Evolutionary conservation across 768 basidiomycete species (phyloP).

Genomic region (Lentinula sp.): DNA sequence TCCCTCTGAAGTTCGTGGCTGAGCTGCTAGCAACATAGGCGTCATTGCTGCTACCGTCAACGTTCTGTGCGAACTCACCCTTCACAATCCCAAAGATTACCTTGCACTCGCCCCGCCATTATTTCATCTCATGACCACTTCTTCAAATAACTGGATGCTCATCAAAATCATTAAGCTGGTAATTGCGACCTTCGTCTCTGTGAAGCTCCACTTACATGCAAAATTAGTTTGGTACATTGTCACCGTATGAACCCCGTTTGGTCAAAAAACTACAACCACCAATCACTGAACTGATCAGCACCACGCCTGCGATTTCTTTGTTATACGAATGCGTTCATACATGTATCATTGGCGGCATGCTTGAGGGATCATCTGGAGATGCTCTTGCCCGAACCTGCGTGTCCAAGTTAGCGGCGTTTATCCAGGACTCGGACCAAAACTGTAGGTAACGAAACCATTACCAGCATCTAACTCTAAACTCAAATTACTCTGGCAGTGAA

Average conservation of each 20-base stretch:
- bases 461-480: neutral
- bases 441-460: conserved; percentile 42
- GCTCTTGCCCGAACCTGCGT: conserved; percentile 83
- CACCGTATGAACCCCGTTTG: conserved; percentile 87
- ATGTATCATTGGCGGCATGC: conserved; percentile 95
- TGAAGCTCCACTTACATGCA: conserved; percentile 2
- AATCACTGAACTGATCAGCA: conserved; percentile 92
- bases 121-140: conserved; percentile 88
- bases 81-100: conserved; percentile 74
- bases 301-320: conserved; percentile 91
- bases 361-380: conserved; percentile 72
- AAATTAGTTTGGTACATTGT: conserved; percentile 82
- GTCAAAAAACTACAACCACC: conserved; percentile 93
- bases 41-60: conserved; percentile 95
- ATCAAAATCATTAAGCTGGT: conserved; percentile 98
- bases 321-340: conserved; percentile 98
- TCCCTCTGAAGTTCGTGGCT: neutral
- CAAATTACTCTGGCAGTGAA: conserved; percentile 59
- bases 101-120: conserved; percentile 85
- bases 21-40: conserved; percentile 35
- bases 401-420: conserved; percentile 87
- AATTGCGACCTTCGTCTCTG: conserved; percentile 7
- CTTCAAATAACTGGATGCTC: conserved; percentile 99
- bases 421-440: conserved; percentile 93
- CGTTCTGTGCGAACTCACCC: conserved; percentile 87